Evolutionary conservation across 139 green algal species (phyloP).

Genomic region (Ulvella scutata): DNA sequence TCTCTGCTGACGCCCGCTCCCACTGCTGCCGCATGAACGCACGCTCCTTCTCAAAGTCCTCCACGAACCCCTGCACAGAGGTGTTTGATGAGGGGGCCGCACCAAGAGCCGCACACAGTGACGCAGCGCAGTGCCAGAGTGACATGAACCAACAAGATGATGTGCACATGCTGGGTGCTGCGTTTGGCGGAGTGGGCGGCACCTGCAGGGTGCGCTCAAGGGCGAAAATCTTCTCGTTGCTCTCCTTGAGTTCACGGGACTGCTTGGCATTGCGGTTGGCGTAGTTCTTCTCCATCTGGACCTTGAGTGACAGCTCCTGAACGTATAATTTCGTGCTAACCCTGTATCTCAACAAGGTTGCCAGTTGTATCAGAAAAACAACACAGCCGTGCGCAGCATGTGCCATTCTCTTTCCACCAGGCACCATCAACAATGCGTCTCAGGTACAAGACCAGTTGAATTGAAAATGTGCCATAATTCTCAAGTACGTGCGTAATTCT

Average conservation of each 20-base stretch:
- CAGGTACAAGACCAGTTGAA: too few relatives aligned
- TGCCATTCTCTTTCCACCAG: too few relatives aligned
- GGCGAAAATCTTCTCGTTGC: conserved; percentile 21
- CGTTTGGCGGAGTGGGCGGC: conserved; percentile 9
- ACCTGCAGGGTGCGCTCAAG: conserved; percentile 49
- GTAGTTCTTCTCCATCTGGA: conserved; percentile 58
- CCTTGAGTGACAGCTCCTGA: conserved; percentile 50
- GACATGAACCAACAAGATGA: background rate
- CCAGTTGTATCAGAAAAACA: too few relatives aligned
- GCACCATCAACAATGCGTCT: too few relatives aligned
- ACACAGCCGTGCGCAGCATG: too few relatives aligned
- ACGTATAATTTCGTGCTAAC: too few relatives aligned
- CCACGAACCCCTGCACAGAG: conserved; percentile 20
- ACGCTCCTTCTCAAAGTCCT: conserved; percentile 41
- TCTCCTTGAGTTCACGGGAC: conserved; percentile 22
- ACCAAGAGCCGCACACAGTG: background rate
- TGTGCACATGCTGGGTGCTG: background rate
- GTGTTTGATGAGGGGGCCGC: too few relatives aligned
- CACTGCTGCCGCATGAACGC: conserved; percentile 8
- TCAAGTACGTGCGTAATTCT: too few relatives aligned
- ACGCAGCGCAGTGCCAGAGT: background rate
- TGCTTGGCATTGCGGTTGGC: conserved; percentile 57
- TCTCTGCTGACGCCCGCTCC: conserved; percentile 17
- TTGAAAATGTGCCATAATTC: too few relatives aligned
- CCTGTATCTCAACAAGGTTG: too few relatives aligned